These are phyloP conservation scores for Claviceps cyperi DNA, from an alignment of 2,329 filamentous ascomycete species.

Conservation along the genomic window DNA sequence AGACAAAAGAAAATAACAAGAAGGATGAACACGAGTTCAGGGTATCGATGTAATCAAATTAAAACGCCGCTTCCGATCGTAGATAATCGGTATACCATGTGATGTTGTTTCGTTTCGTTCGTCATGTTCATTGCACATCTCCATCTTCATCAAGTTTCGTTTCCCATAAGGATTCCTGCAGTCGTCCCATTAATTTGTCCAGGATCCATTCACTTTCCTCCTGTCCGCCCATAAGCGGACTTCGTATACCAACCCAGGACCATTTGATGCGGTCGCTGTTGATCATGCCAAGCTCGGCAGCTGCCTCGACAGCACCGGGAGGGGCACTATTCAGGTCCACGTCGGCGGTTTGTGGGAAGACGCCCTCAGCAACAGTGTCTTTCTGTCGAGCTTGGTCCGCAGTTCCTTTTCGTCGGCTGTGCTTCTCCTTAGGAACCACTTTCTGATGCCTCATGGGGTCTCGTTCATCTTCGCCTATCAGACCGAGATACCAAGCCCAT, in stretches of 20 bases:
- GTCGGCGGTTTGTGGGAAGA: background rate
- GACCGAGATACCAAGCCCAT: constrained; percentile 70
- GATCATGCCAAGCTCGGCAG: constrained; percentile 13
- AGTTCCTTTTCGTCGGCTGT: constrained; percentile 5
- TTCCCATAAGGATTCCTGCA: constrained; percentile 24
- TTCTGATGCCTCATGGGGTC: constrained; percentile 35
- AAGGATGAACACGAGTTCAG: background rate
- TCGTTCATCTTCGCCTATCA: constrained; percentile 55
- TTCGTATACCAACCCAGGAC: constrained; percentile 60
- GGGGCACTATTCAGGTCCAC: background rate
- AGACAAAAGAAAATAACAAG: background rate
- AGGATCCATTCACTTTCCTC: constrained; percentile 62
- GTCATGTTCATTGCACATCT: background rate
- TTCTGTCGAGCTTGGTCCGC: background rate
- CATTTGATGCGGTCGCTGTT: constrained; percentile 28
- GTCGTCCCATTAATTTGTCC: constrained; percentile 42
- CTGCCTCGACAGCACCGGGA: constrained; percentile 2
- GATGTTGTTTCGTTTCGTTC: background rate
- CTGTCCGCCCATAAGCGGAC: constrained; percentile 53
- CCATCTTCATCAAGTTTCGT: constrained; percentile 3
- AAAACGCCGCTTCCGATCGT: background rate
- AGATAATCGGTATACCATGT: background rate
- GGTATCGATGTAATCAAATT: background rate
- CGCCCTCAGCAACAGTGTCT: background rate
- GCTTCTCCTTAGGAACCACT: constrained; percentile 15